phyloP scores from a whole-genome alignment of 805 yeast species.

The Saccharomyces jurei region DNA sequence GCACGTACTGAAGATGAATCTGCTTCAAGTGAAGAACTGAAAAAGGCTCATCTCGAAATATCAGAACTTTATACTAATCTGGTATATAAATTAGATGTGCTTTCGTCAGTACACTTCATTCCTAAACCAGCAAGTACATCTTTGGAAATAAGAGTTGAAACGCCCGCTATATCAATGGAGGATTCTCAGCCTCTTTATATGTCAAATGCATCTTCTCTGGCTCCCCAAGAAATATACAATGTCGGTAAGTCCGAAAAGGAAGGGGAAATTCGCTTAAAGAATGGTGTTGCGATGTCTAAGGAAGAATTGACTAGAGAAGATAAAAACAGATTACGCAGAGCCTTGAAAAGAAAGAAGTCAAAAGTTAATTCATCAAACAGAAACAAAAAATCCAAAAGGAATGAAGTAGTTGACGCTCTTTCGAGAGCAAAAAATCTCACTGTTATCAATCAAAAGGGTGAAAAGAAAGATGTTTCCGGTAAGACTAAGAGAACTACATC shows the following conservation, averaged over 20 bases:
- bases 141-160: slow-evolving; percentile 72
- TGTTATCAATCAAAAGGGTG: slow-evolving; percentile 68
- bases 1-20: slow-evolving; percentile 41
- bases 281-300: slow-evolving; percentile 74
- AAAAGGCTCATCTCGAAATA: slow-evolving; percentile 72
- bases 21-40: slow-evolving; percentile 54
- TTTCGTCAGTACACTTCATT: slow-evolving; percentile 88
- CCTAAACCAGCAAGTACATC: slow-evolving; percentile 83
- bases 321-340: slow-evolving; percentile 77
- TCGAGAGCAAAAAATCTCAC: slow-evolving; percentile 69
- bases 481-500: slow-evolving; percentile 39
- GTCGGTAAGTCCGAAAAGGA: slow-evolving; percentile 38
- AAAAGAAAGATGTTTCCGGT: slow-evolving; percentile 65
- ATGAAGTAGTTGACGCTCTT: slow-evolving; percentile 62
- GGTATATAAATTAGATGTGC: slow-evolving; percentile 70
- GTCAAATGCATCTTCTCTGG: slow-evolving; percentile 65
- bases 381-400: slow-evolving; percentile 45
- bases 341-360: slow-evolving; percentile 73
- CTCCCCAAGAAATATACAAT: slow-evolving; percentile 89
- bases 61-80: slow-evolving; percentile 53
- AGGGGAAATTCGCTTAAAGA: slow-evolving; percentile 60
- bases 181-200: slow-evolving; percentile 90
- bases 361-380: slow-evolving; percentile 35
- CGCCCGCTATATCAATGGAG: slow-evolving; percentile 82
- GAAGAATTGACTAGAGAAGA: slow-evolving; percentile 79